Base-by-base conservation (phyloP, 305 asterid species). In the Caryopteris hybrid region DNA sequence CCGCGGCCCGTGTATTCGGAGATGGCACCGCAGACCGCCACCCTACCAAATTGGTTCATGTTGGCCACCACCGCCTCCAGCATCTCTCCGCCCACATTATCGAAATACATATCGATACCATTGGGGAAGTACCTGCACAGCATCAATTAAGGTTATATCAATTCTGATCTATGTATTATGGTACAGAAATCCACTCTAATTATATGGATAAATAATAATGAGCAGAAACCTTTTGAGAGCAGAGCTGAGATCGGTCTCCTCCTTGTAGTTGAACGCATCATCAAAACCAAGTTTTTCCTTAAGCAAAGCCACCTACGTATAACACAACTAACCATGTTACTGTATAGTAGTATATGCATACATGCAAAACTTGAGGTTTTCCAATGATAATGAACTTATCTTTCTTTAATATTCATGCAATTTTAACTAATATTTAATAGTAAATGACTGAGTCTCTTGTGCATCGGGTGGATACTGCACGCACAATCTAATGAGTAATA, bases 91-190 rank as follows among this genome's bases (percentile, higher is more conserved):
- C 97, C 97, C 45, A 90, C 95, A 1, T 90, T 90, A 71, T 90
- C 97, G 1, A 86, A 91, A 43, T 91, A 91, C 29, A 88, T 81
- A 77, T 91, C 96, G n/a, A 91, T 91, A 16, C 97, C 96, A 9
- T 85, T 74, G 0, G 96, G 97, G 20, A 88, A 86, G 65, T 77
- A 82, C 80, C 96, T 88, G 48, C 0, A 4, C 17, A 14, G 3
- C 3, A 20, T 31, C 2, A 10, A n/a, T n/a, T n/a, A n/a, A n/a
- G n/a, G n/a, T n/a, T n/a, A n/a, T n/a, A n/a, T n/a, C n/a, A n/a
- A n/a, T n/a, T n/a, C n/a, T n/a, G n/a, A n/a, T n/a, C n/a, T n/a
- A n/a, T n/a, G n/a, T n/a, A n/a, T n/a, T n/a, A n/a, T n/a, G n/a
- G n/a, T n/a, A n/a, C n/a, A n/a, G n/a, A 16, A 27, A 27, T 5